These are phyloP conservation scores for Rhizopogon vulgaris DNA, from an alignment of 768 basidiomycete genomes.

Conservation along the genomic window DNA sequence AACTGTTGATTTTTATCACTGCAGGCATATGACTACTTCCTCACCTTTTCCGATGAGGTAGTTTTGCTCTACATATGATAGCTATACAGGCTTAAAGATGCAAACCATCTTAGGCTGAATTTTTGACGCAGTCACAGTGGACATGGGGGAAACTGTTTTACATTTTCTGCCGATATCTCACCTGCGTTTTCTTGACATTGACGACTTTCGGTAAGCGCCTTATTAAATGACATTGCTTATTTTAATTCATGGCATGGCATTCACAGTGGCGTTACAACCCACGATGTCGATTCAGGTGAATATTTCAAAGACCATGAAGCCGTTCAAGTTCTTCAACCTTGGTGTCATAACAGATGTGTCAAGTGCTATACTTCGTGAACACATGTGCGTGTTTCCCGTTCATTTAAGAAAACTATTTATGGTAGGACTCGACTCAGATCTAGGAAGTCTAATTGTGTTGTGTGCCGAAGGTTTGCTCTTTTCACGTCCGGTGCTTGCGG, in stretches of 20 bases:
- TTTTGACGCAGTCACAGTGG: neutral
- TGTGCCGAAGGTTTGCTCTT: neutral
- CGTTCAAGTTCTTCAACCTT: neutral
- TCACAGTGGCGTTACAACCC: neutral
- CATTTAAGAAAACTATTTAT: neutral
- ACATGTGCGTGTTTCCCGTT: neutral
- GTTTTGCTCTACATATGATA: neutral
- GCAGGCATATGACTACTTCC: constrained; percentile 1
- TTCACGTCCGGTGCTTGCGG: neutral
- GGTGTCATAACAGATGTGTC: neutral
- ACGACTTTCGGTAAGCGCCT: neutral
- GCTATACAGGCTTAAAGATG: neutral
- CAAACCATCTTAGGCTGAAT: neutral
- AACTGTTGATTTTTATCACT: neutral
- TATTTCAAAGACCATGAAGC: neutral
- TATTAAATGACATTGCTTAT: neutral
- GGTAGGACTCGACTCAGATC: neutral
- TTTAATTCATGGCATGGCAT: neutral
- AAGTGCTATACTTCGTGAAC: neutral
- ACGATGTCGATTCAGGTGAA: neutral
- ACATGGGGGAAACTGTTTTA: neutral
- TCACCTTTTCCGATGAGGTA: constrained; percentile 1
- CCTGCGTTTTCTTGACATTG: neutral
- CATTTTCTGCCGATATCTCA: constrained; percentile 8
- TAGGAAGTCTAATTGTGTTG: neutral